phyloP scores from a whole-genome alignment of 371 early-diverging fungal genomes.

The Vittaforma corneae region DNA sequence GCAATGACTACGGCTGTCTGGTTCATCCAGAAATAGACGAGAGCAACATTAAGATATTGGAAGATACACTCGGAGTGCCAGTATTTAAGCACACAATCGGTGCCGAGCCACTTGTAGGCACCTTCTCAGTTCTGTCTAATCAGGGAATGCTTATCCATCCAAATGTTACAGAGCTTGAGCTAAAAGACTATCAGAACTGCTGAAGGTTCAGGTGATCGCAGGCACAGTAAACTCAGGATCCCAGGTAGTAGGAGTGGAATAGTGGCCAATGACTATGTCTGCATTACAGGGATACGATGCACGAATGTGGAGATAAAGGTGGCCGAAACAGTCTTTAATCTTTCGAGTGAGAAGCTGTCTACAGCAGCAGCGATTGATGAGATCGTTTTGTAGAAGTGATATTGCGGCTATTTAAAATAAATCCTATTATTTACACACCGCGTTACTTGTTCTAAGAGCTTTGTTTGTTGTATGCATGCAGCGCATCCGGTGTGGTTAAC shows the following conservation, averaged over 20 bases:
- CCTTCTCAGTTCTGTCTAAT: conserved; percentile 87
- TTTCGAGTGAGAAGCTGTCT: conserved; percentile 14
- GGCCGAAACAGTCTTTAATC: conserved; percentile 81
- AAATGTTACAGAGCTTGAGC: conserved; percentile 80
- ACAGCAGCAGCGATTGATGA: too few relatives aligned
- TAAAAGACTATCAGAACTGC: conserved; percentile 91
- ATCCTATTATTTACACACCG: too few relatives aligned
- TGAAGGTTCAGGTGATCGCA: conserved; percentile 91
- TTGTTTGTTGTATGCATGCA: too few relatives aligned
- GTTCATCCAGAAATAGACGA: conserved; percentile 82
- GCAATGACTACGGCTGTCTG: conserved; percentile 97
- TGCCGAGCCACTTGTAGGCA: conserved; percentile 89
- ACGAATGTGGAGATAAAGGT: conserved; percentile 92
- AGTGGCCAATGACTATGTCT: conserved; percentile 95
- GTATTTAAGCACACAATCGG: conserved; percentile 96
- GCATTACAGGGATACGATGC: conserved; percentile 90
- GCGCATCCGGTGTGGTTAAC: too few relatives aligned
- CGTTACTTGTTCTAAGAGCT: too few relatives aligned
- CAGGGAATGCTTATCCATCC: conserved; percentile 95
- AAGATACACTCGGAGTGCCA: conserved; percentile 88
- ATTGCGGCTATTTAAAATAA: too few relatives aligned
- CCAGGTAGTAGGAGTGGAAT: conserved; percentile 92
- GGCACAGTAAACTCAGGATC: conserved; percentile 98
- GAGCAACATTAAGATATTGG: conserved; percentile 93
- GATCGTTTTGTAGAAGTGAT: too few relatives aligned